Evolutionary conservation across 148 eudicot species (phyloP).

Genomic region (Amaranthus palmeri): DNA sequence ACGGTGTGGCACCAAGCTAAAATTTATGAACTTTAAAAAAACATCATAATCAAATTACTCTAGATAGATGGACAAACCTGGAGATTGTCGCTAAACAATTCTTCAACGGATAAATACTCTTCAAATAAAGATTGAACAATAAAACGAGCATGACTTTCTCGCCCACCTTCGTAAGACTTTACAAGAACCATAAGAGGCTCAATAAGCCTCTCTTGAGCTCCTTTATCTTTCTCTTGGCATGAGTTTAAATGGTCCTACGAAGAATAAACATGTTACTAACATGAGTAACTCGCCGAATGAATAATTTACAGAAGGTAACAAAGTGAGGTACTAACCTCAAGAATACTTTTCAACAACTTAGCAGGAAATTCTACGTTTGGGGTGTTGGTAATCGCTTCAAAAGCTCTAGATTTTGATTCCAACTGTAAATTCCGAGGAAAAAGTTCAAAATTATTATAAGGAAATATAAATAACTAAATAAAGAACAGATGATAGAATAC

Average conservation of each 20-base stretch:
- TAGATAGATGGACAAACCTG: constrained; percentile 47
- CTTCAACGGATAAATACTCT: constrained; percentile 80
- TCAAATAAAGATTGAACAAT: constrained; percentile 92
- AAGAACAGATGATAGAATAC: constrained; percentile 1
- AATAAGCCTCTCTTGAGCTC: constrained; percentile 85
- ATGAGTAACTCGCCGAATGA: constrained; percentile 2
- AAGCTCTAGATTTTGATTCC: constrained; percentile 69
- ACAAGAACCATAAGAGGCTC: constrained; percentile 92
- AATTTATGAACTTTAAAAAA: neutral
- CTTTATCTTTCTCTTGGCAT: constrained; percentile 76
- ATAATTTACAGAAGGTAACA: neutral
- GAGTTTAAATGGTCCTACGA: constrained; percentile 66
- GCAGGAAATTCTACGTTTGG: constrained; percentile 92
- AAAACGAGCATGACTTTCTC: constrained; percentile 96
- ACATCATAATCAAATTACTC: neutral
- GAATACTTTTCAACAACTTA: constrained; percentile 63
- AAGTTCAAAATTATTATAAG: neutral
- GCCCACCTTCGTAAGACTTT: constrained; percentile 95
- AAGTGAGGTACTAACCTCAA: constrained; percentile 55
- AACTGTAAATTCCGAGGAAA: constrained; percentile 44
- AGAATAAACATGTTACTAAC: constrained; percentile 9
- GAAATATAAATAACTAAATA: neutral
- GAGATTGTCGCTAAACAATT: constrained; percentile 87
- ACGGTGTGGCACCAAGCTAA: neutral
- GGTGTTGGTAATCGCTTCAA: constrained; percentile 45